Evolutionary conservation across 2,329 filamentous ascomycete genomes (phyloP).

Genomic region (Aspergillus novoparasiticus): DNA sequence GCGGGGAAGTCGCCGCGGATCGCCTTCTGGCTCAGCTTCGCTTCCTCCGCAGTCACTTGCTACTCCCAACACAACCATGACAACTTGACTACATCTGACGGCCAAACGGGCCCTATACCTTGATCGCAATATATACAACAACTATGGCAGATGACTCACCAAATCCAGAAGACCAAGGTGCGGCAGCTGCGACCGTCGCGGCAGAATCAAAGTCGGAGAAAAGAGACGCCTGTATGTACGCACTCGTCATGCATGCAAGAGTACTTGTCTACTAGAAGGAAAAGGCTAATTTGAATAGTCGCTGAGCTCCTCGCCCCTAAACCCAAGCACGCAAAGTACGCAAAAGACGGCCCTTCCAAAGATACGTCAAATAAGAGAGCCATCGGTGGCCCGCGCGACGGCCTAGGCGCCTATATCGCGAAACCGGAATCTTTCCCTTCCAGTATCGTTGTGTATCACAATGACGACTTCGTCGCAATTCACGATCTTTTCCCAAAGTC

Average conservation of each 20-base stretch:
- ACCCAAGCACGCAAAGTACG: constrained; percentile 41
- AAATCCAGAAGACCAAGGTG: constrained; percentile 13
- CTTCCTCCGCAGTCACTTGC: constrained; percentile 11
- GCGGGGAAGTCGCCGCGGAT: constrained; percentile 15
- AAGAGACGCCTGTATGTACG: constrained; percentile 40
- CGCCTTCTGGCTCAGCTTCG: neutral
- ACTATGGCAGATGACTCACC: constrained; percentile 3
- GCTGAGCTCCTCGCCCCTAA: constrained; percentile 59
- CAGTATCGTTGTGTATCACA: constrained; percentile 65
- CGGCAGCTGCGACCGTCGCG: constrained; percentile 5
- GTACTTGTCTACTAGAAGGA: neutral
- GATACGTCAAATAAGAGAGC: constrained; percentile 22
- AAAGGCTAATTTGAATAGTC: constrained; percentile 40
- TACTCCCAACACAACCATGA: constrained; percentile 1
- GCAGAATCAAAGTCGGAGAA: constrained; percentile 27
- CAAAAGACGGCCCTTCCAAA: constrained; percentile 19
- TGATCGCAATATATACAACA: neutral
- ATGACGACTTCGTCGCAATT: constrained; percentile 73
- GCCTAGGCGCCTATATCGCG: constrained; percentile 67
- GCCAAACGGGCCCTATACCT: neutral
- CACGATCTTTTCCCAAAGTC: constrained; percentile 86
- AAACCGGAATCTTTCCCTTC: constrained; percentile 63
- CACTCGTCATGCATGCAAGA: neutral
- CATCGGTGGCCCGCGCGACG: constrained; percentile 57
- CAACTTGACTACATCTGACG: neutral